Evolutionary conservation across 2,329 filamentous ascomycete species (phyloP).

Genomic region (Aulographum hederae): DNA sequence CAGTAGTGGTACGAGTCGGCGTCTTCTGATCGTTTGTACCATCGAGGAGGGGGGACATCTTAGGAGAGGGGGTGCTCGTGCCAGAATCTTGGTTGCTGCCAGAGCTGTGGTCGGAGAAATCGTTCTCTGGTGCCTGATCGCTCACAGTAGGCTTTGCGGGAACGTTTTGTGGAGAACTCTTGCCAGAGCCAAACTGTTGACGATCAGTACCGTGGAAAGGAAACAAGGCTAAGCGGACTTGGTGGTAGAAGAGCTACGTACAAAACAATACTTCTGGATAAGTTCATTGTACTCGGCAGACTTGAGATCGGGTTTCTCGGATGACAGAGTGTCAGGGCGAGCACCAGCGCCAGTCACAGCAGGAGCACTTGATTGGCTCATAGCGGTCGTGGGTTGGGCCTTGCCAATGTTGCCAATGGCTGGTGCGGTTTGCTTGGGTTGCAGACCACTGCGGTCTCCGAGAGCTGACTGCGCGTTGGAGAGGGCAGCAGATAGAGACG

Average conservation of each 20-base stretch:
- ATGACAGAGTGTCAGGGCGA: conserved; percentile 35
- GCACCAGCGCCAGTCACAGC: conserved; percentile 18
- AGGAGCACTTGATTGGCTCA: conserved; percentile 12
- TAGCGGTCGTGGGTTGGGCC: conserved; percentile 6
- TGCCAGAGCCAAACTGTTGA: conserved; percentile 31
- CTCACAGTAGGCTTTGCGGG: neutral
- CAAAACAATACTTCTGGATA: conserved; percentile 98
- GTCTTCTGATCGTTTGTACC: conserved; percentile 17
- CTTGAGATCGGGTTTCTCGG: conserved; percentile 52
- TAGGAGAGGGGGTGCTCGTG: conserved; percentile 18
- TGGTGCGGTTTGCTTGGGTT: conserved; percentile 16
- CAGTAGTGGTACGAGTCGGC: conserved; percentile 12
- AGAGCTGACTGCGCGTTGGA: conserved; percentile 50
- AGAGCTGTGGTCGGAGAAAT: conserved; percentile 16
- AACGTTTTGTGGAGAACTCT: conserved; percentile 11
- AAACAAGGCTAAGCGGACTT: conserved; percentile 6
- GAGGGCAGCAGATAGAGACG: conserved; percentile 73
- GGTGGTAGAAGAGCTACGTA: conserved; percentile 44
- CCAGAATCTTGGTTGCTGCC: too few relatives aligned
- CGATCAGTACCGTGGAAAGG: neutral
- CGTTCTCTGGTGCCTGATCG: too few relatives aligned
- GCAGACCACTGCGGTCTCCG: conserved; percentile 34
- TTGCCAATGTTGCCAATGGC: too few relatives aligned
- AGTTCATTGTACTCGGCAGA: conserved; percentile 91
- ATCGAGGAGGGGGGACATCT: conserved; percentile 16